These are phyloP conservation scores for Chalara sp. DNA, from an alignment of 2,329 filamentous ascomycete species.

Conservation along the genomic window DNA sequence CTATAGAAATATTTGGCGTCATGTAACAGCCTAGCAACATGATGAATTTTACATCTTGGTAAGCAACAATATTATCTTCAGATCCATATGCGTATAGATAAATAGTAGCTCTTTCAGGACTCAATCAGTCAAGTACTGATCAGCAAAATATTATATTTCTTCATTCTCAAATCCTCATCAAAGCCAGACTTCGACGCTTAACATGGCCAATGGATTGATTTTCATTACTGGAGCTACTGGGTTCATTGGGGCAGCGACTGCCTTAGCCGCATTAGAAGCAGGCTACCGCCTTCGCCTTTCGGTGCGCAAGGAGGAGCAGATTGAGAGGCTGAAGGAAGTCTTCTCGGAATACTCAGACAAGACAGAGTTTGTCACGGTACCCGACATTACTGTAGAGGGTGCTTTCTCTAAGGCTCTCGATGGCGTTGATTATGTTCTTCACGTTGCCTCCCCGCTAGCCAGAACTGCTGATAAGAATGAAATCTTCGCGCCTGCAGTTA, in stretches of 20 bases:
- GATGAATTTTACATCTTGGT: too few relatives aligned
- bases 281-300: constrained; percentile 15
- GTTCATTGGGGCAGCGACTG: constrained; percentile 15
- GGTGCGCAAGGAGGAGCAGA: constrained; percentile 14
- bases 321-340: constrained; percentile 8
- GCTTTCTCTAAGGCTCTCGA: constrained; percentile 6
- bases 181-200: too few relatives aligned
- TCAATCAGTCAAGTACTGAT: too few relatives aligned
- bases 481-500: constrained; percentile 9
- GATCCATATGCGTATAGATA: too few relatives aligned
- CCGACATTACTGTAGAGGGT: constrained; percentile 6
- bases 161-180: too few relatives aligned
- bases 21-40: too few relatives aligned
- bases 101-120: too few relatives aligned
- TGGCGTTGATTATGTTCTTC: constrained; percentile 10
- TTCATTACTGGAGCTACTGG: constrained; percentile 21
- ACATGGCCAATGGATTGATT: constrained; percentile 3
- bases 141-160: too few relatives aligned
- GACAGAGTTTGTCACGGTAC: constrained; percentile 7
- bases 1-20: too few relatives aligned
- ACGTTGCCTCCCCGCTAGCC: constrained; percentile 14
- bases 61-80: too few relatives aligned
- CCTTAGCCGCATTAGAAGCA: constrained; percentile 9
- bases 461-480: constrained; percentile 1
- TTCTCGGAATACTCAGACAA: not conserved